phyloP scores from a whole-genome alignment of 2,329 filamentous ascomycete species.

The Didymella arachidicola region DNA sequence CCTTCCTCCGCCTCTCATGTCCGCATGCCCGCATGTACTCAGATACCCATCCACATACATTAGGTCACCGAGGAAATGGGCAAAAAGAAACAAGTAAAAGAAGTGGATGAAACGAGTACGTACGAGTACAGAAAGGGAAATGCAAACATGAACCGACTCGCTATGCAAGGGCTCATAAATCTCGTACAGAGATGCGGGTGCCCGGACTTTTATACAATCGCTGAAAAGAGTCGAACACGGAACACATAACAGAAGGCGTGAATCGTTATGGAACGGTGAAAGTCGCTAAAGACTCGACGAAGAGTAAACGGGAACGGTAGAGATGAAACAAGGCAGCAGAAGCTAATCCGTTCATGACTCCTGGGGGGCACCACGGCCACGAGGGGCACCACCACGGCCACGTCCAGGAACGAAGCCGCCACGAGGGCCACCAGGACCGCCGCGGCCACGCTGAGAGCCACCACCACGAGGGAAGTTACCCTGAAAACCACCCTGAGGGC shows the following conservation, averaged over 20 bases:
- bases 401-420: conserved; percentile 72
- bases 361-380: conserved; percentile 58
- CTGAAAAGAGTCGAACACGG: conserved; percentile 46
- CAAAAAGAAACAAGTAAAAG: conserved; percentile 38
- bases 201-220: conserved; percentile 51
- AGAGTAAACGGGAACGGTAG: conserved; percentile 20
- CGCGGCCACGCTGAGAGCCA: conserved; percentile 64
- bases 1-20: conserved; percentile 26
- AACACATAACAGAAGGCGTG: conserved; percentile 49
- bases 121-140: conserved; percentile 39
- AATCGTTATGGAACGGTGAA: conserved; percentile 44
- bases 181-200: conserved; percentile 40
- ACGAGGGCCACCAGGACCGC: conserved; percentile 65
- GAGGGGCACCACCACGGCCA: conserved; percentile 67
- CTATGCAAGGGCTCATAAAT: conserved; percentile 49
- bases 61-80: conserved; percentile 36
- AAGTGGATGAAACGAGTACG: conserved; percentile 37
- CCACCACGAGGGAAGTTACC: conserved; percentile 51
- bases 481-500: conserved; percentile 46
- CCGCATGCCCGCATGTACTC: conserved; percentile 28
- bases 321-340: conserved; percentile 11
- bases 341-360: conserved; percentile 40
- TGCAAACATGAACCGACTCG: conserved; percentile 47
- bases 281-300: conserved; percentile 26
- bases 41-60: conserved; percentile 42